Conservation (phyloP, 2,329 filamentous ascomycete species). For the Dactylonectria estremocensis region DNA sequence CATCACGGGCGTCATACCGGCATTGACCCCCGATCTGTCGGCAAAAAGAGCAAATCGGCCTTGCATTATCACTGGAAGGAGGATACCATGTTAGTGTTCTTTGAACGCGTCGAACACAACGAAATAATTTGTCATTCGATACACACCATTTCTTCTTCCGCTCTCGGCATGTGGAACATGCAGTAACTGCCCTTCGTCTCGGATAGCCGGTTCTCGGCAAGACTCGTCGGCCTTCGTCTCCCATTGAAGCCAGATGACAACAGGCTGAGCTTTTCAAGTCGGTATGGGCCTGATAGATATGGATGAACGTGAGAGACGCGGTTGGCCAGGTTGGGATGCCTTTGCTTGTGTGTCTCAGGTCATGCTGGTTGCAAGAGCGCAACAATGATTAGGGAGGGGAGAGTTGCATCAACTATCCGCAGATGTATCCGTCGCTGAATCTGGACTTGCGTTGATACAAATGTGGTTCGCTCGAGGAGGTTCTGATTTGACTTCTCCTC, state of each 20-base stretch:
- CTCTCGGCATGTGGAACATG: slow-evolving; percentile 2
- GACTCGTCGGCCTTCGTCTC: neutral
- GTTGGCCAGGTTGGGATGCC: too few species aligned
- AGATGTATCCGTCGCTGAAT: too few species aligned
- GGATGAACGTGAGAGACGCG: too few species aligned
- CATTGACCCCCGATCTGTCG: neutral
- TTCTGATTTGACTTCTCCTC: too few species aligned
- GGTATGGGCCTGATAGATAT: too few species aligned
- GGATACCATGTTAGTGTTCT: neutral
- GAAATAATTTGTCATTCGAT: neutral
- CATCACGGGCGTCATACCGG: neutral
- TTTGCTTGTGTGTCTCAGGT: too few species aligned
- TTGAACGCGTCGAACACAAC: neutral
- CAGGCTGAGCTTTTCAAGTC: too few species aligned
- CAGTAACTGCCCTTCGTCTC: neutral
- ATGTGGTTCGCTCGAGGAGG: too few species aligned
- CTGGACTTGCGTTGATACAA: too few species aligned
- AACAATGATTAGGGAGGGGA: too few species aligned
- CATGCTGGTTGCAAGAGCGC: too few species aligned
- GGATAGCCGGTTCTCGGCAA: neutral
- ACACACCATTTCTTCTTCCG: neutral
- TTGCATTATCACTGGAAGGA: neutral
- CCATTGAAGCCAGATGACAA: neutral
- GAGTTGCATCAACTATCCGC: too few species aligned
- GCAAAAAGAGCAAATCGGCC: neutral